phyloP scores from a whole-genome alignment of 139 green algal species.

The Eudorina sp. region DNA sequence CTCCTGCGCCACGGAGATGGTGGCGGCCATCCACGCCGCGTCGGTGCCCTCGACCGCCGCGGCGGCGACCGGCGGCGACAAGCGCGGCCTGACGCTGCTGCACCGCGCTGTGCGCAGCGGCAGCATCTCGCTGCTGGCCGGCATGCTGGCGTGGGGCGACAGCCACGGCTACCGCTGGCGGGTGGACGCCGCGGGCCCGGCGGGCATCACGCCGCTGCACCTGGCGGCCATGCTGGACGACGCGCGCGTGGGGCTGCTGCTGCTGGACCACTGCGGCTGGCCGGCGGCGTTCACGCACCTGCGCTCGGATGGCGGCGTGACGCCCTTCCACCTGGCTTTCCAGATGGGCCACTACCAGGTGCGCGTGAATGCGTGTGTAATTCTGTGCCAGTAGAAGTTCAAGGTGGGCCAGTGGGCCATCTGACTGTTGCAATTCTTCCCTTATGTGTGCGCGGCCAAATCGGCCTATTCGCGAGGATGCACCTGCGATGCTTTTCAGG shows the following conservation, averaged over 20 bases:
- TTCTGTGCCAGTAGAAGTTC: too few relatives aligned
- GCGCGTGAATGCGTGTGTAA: not conserved
- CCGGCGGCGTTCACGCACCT: conserved; percentile 59
- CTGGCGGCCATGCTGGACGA: conserved; percentile 68
- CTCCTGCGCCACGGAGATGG: conserved; percentile 59
- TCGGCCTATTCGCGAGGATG: too few relatives aligned
- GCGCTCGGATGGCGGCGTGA: conserved; percentile 58
- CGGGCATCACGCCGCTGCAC: conserved; percentile 71
- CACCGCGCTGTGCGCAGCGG: conserved; percentile 61
- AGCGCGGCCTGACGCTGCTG: conserved; percentile 57
- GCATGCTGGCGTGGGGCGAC: conserved; percentile 62
- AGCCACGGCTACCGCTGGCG: conserved; percentile 53
- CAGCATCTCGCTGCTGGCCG: conserved; percentile 53
- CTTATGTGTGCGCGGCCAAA: too few relatives aligned
- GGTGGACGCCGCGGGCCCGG: conserved; percentile 52
- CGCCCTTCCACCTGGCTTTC: conserved; percentile 77
- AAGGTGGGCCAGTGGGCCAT: too few relatives aligned
- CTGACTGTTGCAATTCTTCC: too few relatives aligned
- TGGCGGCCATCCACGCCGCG: conserved; percentile 55
- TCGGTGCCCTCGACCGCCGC: not conserved
- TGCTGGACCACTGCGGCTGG: conserved; percentile 62
- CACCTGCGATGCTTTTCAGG: too few relatives aligned
- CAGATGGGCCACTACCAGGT: conserved; percentile 72
- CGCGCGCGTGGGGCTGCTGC: conserved; percentile 55
- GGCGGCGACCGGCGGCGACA: not conserved